These are phyloP conservation scores for Rhododendron williamsianum DNA, from an alignment of 148 eudicot species.

Conservation along the genomic window DNA sequence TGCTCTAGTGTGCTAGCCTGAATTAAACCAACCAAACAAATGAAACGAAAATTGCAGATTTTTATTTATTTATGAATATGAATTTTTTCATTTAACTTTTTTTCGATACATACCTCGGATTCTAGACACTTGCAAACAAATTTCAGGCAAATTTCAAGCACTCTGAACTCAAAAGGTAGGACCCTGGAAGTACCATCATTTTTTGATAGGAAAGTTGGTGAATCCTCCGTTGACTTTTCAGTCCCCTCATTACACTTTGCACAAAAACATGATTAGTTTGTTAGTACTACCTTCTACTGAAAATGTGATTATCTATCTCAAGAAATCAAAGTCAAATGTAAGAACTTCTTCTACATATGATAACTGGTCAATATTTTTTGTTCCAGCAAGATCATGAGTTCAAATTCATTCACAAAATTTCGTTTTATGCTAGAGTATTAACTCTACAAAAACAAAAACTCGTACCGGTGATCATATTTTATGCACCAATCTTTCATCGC, in stretches of 20 bases:
- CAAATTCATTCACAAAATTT: neutral
- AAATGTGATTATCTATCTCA: neutral
- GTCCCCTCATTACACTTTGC: neutral
- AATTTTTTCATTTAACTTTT: neutral
- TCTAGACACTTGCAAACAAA: slow-evolving; percentile 6
- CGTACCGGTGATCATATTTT: no score
- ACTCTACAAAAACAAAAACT: neutral
- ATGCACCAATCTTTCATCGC: no score
- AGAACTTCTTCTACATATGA: neutral
- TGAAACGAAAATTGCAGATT: neutral
- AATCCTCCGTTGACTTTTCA: neutral
- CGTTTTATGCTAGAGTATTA: neutral
- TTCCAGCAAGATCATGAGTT: neutral
- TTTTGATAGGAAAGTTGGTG: neutral
- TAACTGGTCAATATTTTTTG: neutral
- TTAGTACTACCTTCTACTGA: neutral
- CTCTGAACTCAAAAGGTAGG: slow-evolving; percentile 7
- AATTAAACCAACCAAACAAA: neutral
- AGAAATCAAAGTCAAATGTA: neutral
- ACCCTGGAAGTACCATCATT: neutral
- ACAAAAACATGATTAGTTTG: neutral
- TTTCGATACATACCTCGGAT: neutral
- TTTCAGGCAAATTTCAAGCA: slow-evolving; percentile 4
- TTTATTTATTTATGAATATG: no score
- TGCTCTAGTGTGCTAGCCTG: slow-evolving; percentile 26